These are phyloP conservation scores for Phanerochaete carnosa DNA, from an alignment of 768 basidiomycete species.

Conservation along the genomic window DNA sequence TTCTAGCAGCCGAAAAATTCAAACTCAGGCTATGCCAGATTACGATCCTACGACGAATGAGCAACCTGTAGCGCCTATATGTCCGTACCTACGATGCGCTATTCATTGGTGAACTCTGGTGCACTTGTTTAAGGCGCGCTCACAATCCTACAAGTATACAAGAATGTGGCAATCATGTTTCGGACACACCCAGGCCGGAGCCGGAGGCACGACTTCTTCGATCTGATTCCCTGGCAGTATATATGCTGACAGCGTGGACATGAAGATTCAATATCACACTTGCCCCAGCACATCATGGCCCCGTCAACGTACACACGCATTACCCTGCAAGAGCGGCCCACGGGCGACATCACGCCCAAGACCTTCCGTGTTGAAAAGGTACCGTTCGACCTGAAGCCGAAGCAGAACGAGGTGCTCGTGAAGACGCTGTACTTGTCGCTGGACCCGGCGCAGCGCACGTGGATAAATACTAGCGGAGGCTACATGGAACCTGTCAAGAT, in stretches of 20 bases:
- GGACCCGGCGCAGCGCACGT: slow-evolving; percentile 89
- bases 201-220: no score
- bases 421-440: slow-evolving; percentile 75
- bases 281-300: neutral
- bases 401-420: slow-evolving; percentile 59
- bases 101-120: no score
- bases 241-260: no score
- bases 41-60: neutral
- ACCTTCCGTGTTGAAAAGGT: slow-evolving; percentile 68
- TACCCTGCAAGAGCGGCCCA: slow-evolving; percentile 75
- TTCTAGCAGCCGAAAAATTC: neutral
- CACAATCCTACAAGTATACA: neutral
- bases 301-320: slow-evolving; percentile 27
- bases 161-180: neutral
- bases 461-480: slow-evolving; percentile 68
- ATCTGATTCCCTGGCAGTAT: no score
- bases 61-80: neutral
- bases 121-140: no score
- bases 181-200: neutral
- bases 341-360: slow-evolving; percentile 58
- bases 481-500: slow-evolving; percentile 60
- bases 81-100: no score
- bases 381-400: slow-evolving; percentile 52
- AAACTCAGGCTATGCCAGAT: neutral
- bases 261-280: neutral